phyloP scores from a whole-genome alignment of 768 basidiomycete species.

The Boletus huronensis region DNA sequence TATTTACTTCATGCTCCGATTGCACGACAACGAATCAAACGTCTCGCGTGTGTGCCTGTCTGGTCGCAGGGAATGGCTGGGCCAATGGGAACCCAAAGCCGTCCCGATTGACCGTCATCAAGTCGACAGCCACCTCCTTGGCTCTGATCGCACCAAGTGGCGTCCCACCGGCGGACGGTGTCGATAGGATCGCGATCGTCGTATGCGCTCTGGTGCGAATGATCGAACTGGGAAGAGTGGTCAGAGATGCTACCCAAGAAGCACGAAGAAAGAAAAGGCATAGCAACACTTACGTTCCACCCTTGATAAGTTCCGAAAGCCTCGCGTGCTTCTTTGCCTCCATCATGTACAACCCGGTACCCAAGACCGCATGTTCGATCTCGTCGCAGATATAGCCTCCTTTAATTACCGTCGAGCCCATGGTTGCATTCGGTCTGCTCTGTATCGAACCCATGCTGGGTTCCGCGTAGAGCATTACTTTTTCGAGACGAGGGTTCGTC shows the following conservation, averaged over 20 bases:
- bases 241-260: conserved; percentile 4
- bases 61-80: not conserved
- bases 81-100: not conserved
- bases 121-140: conserved; percentile 57
- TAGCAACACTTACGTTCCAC: conserved; percentile 45
- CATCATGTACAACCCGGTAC: conserved; percentile 54
- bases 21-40: not conserved
- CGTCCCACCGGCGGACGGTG: conserved; percentile 14
- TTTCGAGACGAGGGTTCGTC: conserved; percentile 45
- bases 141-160: conserved; percentile 59
- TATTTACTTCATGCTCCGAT: not conserved
- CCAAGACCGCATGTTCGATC: conserved; percentile 36
- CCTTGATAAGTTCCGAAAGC: conserved; percentile 50
- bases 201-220: conserved; percentile 38
- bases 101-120: conserved; percentile 8
- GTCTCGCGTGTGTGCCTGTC: not conserved
- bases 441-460: conserved; percentile 12
- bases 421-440: not conserved
- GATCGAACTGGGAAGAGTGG: conserved; percentile 24
- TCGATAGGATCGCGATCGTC: conserved; percentile 21
- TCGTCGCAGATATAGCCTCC: conserved; percentile 6
- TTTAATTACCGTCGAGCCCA: conserved; percentile 13
- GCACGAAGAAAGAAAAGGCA: conserved; percentile 1
- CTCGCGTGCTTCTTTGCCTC: conserved; percentile 51
- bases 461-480: conserved; percentile 39